Evolutionary conservation across 208 protist species (phyloP).

Genomic region (Acanthamoeba lenticulata): DNA sequence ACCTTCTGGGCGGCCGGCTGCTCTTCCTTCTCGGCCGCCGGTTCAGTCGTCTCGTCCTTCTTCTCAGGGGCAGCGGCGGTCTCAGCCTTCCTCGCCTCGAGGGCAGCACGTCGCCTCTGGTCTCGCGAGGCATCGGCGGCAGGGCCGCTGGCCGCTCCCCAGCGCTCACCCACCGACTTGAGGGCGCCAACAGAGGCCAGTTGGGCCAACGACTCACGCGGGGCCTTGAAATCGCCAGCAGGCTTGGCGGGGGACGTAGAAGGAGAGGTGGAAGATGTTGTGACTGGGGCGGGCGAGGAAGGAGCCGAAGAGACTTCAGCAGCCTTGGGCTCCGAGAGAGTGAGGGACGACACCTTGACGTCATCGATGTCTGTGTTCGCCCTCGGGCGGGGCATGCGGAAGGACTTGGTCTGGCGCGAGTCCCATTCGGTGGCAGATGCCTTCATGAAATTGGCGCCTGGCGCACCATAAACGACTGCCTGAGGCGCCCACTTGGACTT

Average conservation of each 20-base stretch:
- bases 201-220: not conserved
- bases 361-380: not conserved
- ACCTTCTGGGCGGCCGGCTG: not conserved
- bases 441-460: conserved; percentile 7
- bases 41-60: not conserved
- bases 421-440: not conserved
- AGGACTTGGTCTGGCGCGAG: conserved; percentile 36
- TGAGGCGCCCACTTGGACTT: conserved; percentile 59
- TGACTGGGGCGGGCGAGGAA: not conserved
- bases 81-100: not conserved
- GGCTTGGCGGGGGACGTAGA: too few relatives aligned
- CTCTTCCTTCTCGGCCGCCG: not conserved
- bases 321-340: not conserved
- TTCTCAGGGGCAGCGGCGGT: not conserved
- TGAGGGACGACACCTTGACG: not conserved
- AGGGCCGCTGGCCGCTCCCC: not conserved
- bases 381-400: conserved; percentile 25
- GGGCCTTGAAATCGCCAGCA: not conserved
- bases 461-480: conserved; percentile 1
- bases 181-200: conserved; percentile 17
- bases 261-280: not conserved
- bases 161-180: conserved; percentile 1
- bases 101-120: not conserved
- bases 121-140: not conserved
- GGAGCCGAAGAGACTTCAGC: not conserved